Conservation (phyloP, 2,329 filamentous ascomycete genomes). For the Microsporum audouinii region DNA sequence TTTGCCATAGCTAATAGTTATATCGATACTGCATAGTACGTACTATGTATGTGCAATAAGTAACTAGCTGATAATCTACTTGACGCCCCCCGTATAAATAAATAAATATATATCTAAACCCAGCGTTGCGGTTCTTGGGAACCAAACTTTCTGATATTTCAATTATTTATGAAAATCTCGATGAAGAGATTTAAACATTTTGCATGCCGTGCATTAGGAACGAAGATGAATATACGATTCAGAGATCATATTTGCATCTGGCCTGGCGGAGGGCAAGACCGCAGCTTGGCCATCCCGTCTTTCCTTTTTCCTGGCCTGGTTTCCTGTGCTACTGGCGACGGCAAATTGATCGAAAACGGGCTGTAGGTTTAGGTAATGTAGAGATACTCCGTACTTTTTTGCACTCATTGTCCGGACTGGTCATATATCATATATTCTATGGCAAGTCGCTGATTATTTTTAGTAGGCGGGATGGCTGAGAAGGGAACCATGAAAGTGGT, state of each 20-base stretch:
- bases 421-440: neutral
- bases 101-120: neutral
- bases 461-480: neutral
- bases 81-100: too few species aligned
- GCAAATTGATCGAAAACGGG: neutral
- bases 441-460: neutral
- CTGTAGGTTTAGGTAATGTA: neutral
- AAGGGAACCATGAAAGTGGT: neutral
- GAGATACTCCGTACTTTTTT: too few species aligned
- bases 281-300: neutral
- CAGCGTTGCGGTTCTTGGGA: neutral
- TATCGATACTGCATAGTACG: neutral
- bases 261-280: neutral
- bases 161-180: neutral
- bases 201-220: neutral
- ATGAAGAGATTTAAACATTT: neutral
- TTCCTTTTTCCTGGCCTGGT: neutral
- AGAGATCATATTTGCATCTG: slow-evolving; percentile 1
- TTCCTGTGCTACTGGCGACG: neutral
- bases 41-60: too few species aligned
- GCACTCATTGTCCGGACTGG: neutral
- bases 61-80: too few species aligned
- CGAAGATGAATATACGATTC: neutral
- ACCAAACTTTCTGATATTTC: neutral
- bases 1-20: neutral